Conservation (phyloP, 2,329 filamentous ascomycete species). For the Lithohypha guttulata region DNA sequence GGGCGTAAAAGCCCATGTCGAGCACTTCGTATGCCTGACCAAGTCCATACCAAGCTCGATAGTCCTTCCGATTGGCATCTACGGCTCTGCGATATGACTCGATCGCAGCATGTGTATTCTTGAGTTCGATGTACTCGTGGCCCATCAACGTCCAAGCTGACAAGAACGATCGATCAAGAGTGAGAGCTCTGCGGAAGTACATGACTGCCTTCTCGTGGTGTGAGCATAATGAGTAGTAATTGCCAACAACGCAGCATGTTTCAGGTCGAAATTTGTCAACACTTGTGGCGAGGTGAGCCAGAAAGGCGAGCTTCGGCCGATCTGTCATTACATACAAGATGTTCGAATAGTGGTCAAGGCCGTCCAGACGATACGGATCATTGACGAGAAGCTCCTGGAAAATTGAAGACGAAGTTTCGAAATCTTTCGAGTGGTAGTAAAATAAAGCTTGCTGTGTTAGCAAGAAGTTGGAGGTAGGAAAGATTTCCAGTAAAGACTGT, state of each 20-base stretch:
- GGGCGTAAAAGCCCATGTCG: conserved; percentile 92
- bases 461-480: conserved; percentile 79
- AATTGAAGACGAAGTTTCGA: conserved; percentile 51
- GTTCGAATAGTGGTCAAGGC: conserved; percentile 91
- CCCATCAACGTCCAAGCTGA: conserved; percentile 98
- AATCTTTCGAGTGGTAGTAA: conserved; percentile 79
- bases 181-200: conserved; percentile 88
- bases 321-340: conserved; percentile 88
- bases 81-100: conserved; percentile 93
- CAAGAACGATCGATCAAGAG: conserved; percentile 77
- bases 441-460: conserved; percentile 81
- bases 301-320: conserved; percentile 78
- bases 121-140: conserved; percentile 96
- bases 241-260: conserved; percentile 91
- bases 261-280: conserved; percentile 95
- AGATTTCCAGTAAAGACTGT: conserved; percentile 63
- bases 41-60: conserved; percentile 94
- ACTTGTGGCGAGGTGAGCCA: conserved; percentile 80
- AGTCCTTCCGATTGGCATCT: conserved; percentile 90
- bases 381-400: conserved; percentile 59
- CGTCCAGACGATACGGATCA: conserved; percentile 65
- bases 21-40: conserved; percentile 96
- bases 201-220: conserved; percentile 97
- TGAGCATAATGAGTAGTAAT: conserved; percentile 90
- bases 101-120: conserved; percentile 95